These are phyloP conservation scores for Clonostachys rhizophaga DNA, from an alignment of 2,329 filamentous ascomycete genomes.

Conservation along the genomic window DNA sequence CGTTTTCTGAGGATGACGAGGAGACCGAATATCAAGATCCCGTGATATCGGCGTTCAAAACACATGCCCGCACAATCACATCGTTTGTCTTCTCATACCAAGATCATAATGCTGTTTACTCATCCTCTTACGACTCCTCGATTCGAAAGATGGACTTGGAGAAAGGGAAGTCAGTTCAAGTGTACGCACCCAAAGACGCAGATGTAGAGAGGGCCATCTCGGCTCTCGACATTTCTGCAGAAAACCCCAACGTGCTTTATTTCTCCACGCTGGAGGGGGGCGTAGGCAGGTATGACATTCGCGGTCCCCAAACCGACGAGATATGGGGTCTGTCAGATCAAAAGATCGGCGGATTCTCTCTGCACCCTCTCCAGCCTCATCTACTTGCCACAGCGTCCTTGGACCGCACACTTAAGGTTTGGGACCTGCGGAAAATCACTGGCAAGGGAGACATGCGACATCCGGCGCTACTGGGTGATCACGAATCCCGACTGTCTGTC, in stretches of 20 bases:
- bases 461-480: constrained; percentile 73
- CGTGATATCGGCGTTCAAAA: constrained; percentile 83
- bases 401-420: constrained; percentile 84
- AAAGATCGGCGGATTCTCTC: constrained; percentile 91
- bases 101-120: constrained; percentile 72
- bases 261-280: constrained; percentile 83
- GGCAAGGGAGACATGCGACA: constrained; percentile 54
- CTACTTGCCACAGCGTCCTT: constrained; percentile 85
- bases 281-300: constrained; percentile 77
- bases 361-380: constrained; percentile 77
- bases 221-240: constrained; percentile 71
- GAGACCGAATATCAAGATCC: constrained; percentile 65
- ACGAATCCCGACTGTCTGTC: constrained; percentile 78
- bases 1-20: constrained; percentile 60
- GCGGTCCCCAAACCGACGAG: constrained; percentile 53
- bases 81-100: constrained; percentile 73
- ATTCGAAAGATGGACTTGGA: constrained; percentile 82
- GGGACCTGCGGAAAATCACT: constrained; percentile 81
- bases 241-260: constrained; percentile 69
- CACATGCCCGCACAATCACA: constrained; percentile 83
- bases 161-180: constrained; percentile 73
- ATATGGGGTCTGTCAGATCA: constrained; percentile 78
- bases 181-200: constrained; percentile 70
- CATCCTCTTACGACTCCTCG: constrained; percentile 88
- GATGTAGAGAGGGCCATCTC: constrained; percentile 76